Conservation (phyloP, 805 yeast species). For the Danielia oregonensis region DNA sequence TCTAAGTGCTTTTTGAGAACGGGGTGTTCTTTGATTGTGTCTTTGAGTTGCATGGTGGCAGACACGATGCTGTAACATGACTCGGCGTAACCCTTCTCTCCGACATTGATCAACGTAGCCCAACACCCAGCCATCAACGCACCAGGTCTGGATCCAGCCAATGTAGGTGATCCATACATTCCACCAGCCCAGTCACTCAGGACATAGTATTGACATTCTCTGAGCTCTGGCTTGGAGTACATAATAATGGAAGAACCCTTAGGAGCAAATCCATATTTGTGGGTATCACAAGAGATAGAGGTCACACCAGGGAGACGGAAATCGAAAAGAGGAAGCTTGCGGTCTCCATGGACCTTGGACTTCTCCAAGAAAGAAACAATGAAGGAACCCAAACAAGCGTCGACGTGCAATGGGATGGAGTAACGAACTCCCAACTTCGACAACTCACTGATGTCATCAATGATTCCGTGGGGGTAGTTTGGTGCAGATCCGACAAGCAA, state of each 20-base stretch:
- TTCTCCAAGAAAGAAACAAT: conserved; percentile 74
- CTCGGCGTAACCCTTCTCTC: conserved; percentile 74
- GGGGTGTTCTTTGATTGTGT: conserved; percentile 40
- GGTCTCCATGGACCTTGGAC: conserved; percentile 46
- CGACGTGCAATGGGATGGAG: conserved; percentile 88
- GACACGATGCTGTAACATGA: conserved; percentile 64
- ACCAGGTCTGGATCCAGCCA: conserved; percentile 97
- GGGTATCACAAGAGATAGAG: conserved; percentile 98
- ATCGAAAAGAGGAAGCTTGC: conserved; percentile 58
- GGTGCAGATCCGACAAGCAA: conserved; percentile 92
- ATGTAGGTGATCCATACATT: conserved; percentile 90
- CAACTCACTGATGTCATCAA: conserved; percentile 79
- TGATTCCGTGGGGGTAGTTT: conserved; percentile 93
- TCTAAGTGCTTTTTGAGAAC: conserved; percentile 50
- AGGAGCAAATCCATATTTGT: conserved; percentile 97
- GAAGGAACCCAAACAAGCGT: conserved; percentile 93
- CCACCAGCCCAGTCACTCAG: conserved; percentile 92
- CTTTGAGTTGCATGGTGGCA: conserved; percentile 57
- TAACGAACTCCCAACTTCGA: conserved; percentile 61
- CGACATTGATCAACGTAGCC: conserved; percentile 85
- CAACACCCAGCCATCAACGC: conserved; percentile 97
- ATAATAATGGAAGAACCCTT: conserved; percentile 91
- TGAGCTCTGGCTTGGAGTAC: conserved; percentile 68
- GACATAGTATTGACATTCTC: conserved; percentile 82
- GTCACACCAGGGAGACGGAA: conserved; percentile 89